Evolutionary conservation across 2,329 filamentous ascomycete genomes (phyloP), one percentile per base, ranked within the genome.

Genomic region (Trichoderma sp.): DNA sequence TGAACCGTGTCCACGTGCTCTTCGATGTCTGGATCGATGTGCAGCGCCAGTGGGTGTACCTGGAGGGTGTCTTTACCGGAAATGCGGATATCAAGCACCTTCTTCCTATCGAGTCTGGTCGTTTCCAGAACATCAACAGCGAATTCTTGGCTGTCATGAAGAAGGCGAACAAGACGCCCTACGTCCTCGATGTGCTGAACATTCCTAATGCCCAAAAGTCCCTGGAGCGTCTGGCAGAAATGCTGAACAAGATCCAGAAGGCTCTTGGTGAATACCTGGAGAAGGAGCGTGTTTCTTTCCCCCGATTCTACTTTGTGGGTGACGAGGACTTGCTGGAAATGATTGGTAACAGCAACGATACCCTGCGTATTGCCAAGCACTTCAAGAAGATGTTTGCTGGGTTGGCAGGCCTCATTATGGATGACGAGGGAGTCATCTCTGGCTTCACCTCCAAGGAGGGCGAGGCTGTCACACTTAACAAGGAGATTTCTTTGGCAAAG

Each of bases 331-430:
- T 99, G 75, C 89, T 99, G 29, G 97, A 99, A 84, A 99, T 99
- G 86, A 99, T 99, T 78, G 97, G 97, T 82, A 99, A 99, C 84
- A 98, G 96, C 86, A 98, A 98, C 81, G 97, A 99, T 81, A 98
- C 96, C 11, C 87, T 97, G 76, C 95, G 97, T 73, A 97, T 99
- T 79, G 95, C 97, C 56, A 99, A 99, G 84, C 97, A 99, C 86
- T 95, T 99, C 88, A 96, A 97, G 84, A 99, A 99, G 88, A 99
- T 99, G 97, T 99, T 99, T 87, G 97, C 97, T 78, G 97, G 97
- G 77, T 89, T 99, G 65, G 96, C 93, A 5, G 97, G 97, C 4
- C 89, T 99, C 45, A 88, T 95, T 59, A 96, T 98, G 88, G 95
- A 97, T 79, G 95, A 98, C 73, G 94, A 98, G 80, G 91, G 92